These are phyloP conservation scores for Alliaria petiolata DNA, from an alignment of 345 rosid genomes.

Conservation along the genomic window DNA sequence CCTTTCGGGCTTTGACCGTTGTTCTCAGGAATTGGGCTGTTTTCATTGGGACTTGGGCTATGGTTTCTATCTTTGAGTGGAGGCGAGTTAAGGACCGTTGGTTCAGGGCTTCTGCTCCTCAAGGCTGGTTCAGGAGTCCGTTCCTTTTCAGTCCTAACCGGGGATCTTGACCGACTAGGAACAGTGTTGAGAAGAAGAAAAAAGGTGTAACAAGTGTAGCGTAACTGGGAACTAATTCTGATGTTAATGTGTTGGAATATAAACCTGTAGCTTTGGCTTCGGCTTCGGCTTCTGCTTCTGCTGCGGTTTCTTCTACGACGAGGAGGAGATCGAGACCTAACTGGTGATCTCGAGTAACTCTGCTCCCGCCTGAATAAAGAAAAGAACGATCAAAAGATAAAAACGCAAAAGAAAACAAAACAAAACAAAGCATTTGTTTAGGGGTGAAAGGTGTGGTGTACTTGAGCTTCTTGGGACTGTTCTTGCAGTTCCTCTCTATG, in stretches of 20 bases:
- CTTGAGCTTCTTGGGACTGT: slow-evolving; percentile 76
- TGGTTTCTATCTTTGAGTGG: slow-evolving; percentile 47
- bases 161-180: slow-evolving; percentile 65
- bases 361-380: slow-evolving; percentile 38
- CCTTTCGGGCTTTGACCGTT: slow-evolving; percentile 40
- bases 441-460: slow-evolving; percentile 6
- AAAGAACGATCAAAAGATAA: not conserved
- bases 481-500: slow-evolving; percentile 83
- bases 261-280: slow-evolving; percentile 71
- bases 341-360: slow-evolving; percentile 68
- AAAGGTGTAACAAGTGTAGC: not conserved
- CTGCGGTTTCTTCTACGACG: slow-evolving; percentile 49
- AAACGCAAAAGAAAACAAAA: not conserved
- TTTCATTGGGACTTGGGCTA: slow-evolving; percentile 45
- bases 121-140: slow-evolving; percentile 38
- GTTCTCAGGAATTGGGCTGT: slow-evolving; percentile 26
- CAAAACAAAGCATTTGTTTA: not conserved
- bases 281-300: slow-evolving; percentile 70
- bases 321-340: slow-evolving; percentile 40
- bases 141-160: slow-evolving; percentile 48
- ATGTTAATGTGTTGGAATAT: not conserved
- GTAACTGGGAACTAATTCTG: not conserved
- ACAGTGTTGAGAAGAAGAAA: not conserved
- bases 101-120: slow-evolving; percentile 37
- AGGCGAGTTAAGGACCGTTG: slow-evolving; percentile 27